Conservation (phyloP, 805 yeast species). For the Wickerhamomyces rabaulensis region DNA sequence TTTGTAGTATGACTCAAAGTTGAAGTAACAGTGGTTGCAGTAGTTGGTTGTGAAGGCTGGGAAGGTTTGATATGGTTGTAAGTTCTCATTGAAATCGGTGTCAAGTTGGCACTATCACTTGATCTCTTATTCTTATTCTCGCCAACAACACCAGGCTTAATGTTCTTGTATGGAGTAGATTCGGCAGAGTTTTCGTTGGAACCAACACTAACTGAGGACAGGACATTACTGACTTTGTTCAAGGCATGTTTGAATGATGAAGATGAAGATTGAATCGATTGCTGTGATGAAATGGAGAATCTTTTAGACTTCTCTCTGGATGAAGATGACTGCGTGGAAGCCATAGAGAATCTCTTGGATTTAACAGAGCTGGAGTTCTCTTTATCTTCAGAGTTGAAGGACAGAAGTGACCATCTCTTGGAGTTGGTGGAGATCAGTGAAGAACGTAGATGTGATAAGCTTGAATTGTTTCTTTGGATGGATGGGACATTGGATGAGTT, state of each 20-base stretch:
- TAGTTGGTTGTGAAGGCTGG: slow-evolving; percentile 1
- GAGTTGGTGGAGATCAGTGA: slow-evolving; percentile 19
- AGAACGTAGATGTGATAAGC: slow-evolving; percentile 13
- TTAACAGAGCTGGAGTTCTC: slow-evolving; percentile 7
- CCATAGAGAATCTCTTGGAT: slow-evolving; percentile 9
- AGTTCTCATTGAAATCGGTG: slow-evolving; percentile 6
- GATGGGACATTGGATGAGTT: slow-evolving; percentile 10
- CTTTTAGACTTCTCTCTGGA: slow-evolving; percentile 13
- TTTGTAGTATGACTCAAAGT: slow-evolving; percentile 3
- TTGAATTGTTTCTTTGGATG: slow-evolving; percentile 20
- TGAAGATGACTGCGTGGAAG: slow-evolving; percentile 7
- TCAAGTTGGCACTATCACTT: slow-evolving; percentile 5
- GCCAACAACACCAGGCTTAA: slow-evolving; percentile 22
- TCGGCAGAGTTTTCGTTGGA: slow-evolving; percentile 16
- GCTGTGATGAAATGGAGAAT: slow-evolving; percentile 16
- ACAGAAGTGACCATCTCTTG: slow-evolving; percentile 26
- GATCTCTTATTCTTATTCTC: slow-evolving; percentile 8
- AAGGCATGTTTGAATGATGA: slow-evolving; percentile 20
- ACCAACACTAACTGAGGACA: slow-evolving; percentile 21
- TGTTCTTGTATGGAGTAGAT: slow-evolving; percentile 16
- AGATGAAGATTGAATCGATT: slow-evolving; percentile 16
- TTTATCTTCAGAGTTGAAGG: slow-evolving; percentile 19
- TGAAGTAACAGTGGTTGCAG: slow-evolving; percentile 3
- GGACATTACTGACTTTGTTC: slow-evolving; percentile 18
- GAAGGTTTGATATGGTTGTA: neutral